A percentile compares a stretch with the other conserved stretches of the same genome.
Evolutionary conservation across 495 filamentous ascomycete species (phyloP).

Genomic region (Penicillium odoratum): DNA sequence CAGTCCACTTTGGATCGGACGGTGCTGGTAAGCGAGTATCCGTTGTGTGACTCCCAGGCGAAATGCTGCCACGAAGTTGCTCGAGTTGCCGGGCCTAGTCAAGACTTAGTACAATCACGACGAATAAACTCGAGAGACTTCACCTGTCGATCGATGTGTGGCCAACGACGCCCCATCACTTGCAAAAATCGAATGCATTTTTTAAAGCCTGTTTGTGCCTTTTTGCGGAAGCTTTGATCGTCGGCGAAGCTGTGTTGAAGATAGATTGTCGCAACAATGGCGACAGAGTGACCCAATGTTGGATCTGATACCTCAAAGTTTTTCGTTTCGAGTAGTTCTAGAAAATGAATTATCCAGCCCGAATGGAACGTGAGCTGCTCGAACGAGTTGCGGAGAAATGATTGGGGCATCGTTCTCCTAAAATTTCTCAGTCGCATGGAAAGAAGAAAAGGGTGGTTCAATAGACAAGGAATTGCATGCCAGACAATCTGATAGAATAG

Average conservation of each 20-base stretch:
- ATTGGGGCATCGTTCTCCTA: slow-evolving; percentile 39
- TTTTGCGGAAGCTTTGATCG: slow-evolving; percentile 31
- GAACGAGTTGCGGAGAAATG: slow-evolving; percentile 38
- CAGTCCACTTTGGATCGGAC: slow-evolving; percentile 26
- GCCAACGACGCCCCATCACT: slow-evolving; percentile 27
- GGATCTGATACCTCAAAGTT: slow-evolving; percentile 37
- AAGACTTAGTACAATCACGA: not conserved
- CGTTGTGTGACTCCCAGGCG: slow-evolving; percentile 18
- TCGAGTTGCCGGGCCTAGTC: slow-evolving; percentile 26
- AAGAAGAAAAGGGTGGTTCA: slow-evolving; percentile 47
- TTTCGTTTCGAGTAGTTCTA: slow-evolving; percentile 32
- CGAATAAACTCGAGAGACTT: not conserved
- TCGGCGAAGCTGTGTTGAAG: slow-evolving; percentile 41
- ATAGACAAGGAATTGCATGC: slow-evolving; percentile 42
- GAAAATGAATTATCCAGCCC: slow-evolving; percentile 34
- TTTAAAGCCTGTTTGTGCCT: slow-evolving; percentile 30
- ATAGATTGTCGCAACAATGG: slow-evolving; percentile 36
- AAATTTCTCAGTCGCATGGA: slow-evolving; percentile 44
- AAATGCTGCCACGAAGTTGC: slow-evolving; percentile 33
- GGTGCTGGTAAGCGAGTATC: slow-evolving; percentile 1
- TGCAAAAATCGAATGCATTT: slow-evolving; percentile 35
- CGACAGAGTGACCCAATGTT: slow-evolving; percentile 32
- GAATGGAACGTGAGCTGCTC: slow-evolving; percentile 35
- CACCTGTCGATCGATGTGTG: slow-evolving; percentile 33
- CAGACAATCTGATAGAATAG: slow-evolving; percentile 44